Evolutionary conservation across 257 asterid genomes (phyloP), one percentile per base, ranked within the genome.

Genomic region (Catharanthus roseus): DNA sequence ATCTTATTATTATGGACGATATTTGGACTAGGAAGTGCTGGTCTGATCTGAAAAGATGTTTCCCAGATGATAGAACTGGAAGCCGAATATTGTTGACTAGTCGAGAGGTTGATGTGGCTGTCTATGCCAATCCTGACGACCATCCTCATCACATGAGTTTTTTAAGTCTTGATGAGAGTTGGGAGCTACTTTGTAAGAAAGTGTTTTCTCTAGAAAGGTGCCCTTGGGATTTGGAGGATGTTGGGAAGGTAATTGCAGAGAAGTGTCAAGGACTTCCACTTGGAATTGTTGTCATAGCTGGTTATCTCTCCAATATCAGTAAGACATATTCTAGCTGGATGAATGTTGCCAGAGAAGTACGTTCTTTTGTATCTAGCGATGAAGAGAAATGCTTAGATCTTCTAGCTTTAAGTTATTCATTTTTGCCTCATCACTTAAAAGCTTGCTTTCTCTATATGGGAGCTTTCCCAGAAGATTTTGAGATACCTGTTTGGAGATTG

Each of bases 1-100:
- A 79, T 72, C 80, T 82, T 18, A 75, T 82, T 34, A 72, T 82
- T 55, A 39, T 82, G 31, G 84, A 82, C 68, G 86, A 80, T 54
- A 67, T 82, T 3, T 82, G 84, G 84, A 67, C 70, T 44, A 71
- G 8, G 4, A 34, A 47, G 2, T 77, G 75, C 56, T 79, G 77
- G 82, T 80, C 67, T 36, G 75, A 77, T 65, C 28, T 79, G 3
- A 82, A 65, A 23, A 70, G 80, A 33, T 77, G 72, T 29, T 80
- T 82, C 58, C 86, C 86, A 11, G 78, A 77, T n/a, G 82, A 79
- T 64, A 68, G 42, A 62, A 77, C 69, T 71, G 84, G 84, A 28
- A 79, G 84, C 70, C 68, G 77, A 62, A 79, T 82, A 15, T 68
- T 82, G 34, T 69, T 83, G 73, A 82, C 86, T 10, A 77, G 80